Evolutionary conservation across 441 rosid genomes (phyloP).

Genomic region (Syzygium syzygioides): DNA sequence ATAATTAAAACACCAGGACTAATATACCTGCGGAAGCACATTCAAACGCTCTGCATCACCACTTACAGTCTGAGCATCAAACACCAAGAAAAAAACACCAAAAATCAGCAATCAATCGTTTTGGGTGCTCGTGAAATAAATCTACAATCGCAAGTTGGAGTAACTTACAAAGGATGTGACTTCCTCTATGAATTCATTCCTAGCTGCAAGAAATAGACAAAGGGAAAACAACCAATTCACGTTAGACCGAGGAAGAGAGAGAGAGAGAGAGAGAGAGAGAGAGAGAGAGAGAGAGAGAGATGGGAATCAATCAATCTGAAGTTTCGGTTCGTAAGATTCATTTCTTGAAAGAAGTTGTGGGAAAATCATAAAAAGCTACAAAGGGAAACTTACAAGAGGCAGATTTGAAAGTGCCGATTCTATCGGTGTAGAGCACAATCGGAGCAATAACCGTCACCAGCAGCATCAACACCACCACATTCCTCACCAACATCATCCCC

Average conservation of each 20-base stretch:
- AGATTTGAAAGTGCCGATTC: slow-evolving; percentile 33
- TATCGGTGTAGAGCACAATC: slow-evolving; percentile 50
- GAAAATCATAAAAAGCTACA: not conserved
- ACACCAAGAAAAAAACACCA: not conserved
- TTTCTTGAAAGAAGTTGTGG: not conserved
- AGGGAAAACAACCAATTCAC: not conserved
- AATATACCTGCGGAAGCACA: slow-evolving; percentile 49
- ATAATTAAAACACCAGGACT: not conserved
- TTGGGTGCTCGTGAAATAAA: not conserved
- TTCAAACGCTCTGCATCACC: slow-evolving; percentile 44
- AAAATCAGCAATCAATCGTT: not conserved
- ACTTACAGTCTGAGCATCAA: slow-evolving; percentile 39
- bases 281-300: not conserved
- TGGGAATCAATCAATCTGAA: not conserved
- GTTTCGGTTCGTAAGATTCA: not conserved
- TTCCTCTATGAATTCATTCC: slow-evolving; percentile 54
- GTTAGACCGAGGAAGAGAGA: not conserved
- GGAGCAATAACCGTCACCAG: slow-evolving; percentile 64
- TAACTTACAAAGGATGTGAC: slow-evolving; percentile 48
- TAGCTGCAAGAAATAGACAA: slow-evolving; percentile 29
- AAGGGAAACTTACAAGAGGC: slow-evolving; percentile 28
- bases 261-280: not conserved
- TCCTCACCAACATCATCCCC: slow-evolving; percentile 38
- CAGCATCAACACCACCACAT: slow-evolving; percentile 51
- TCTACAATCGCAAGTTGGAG: not conserved